Base-by-base conservation (phyloP, 2,329 filamentous ascomycete species). In the Thelonectria blattea region DNA sequence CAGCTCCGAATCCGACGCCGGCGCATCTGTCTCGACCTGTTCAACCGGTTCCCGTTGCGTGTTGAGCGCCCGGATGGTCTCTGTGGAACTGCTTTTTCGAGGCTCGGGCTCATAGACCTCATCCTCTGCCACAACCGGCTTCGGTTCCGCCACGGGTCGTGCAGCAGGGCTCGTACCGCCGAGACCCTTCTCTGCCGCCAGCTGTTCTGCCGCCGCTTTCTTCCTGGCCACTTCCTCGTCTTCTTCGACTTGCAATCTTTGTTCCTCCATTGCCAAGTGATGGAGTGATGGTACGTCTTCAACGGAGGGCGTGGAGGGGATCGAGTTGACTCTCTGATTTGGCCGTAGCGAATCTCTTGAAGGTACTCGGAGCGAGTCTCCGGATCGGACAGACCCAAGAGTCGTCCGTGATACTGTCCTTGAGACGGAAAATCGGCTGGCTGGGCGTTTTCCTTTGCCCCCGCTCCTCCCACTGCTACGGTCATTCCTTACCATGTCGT, bases 401-500 rank as follows among this genome's bases (percentile, higher is more conserved):
- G 84, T 87, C n/a, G 82, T 85, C 58, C 83, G 78, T n/a, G 86
- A 88, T 0, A 83, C 77, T 10, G 83, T 87, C 57, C 85, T 79
- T 8, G 83, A 82, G 32, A 67, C 70, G 11, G 70, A 68, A 37
- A 75, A 79, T 69, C 49, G 63, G 17, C 58, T 68, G 56, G 62
- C 77, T 27, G 79, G 81, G 45, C 80, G 77, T 70, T 88, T 88
- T 1, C 85, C 85, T 65, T 87, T 88, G 66, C 70, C 72, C 68
- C 89, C 92, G 66, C 71, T 74, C 61, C 63, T 72, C 30, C 72
- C 74, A 69, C 90, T 93, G 66, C 88, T 89, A 47, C 85, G 84
- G 70, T 92, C 90, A 58, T 95, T 87, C 53, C 90, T 86, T 61
- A 93, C 89, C 62, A 97, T 81, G 3, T 88, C 87, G 73, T 96